Evolutionary conservation across 345 rosid species (phyloP), one percentile per base, ranked within the genome.

Genomic region (Eucalyptus urophylla): DNA sequence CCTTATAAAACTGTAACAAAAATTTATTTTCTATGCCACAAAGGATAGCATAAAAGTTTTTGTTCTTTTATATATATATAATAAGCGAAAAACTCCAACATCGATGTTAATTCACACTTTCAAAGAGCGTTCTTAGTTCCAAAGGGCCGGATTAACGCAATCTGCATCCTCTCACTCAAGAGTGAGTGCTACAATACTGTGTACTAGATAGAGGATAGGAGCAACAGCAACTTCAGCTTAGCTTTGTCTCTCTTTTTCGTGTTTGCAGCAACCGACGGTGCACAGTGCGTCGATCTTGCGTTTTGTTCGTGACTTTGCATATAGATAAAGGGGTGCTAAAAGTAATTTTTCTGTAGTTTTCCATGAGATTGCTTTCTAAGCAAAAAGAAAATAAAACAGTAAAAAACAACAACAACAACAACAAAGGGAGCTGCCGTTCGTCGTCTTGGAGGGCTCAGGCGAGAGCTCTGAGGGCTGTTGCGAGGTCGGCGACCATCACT

Each of bases 81-180:
- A 37, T 0, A 37, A 11, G 83, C 27, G 12, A 0, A 72, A 6
- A 37, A 76, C 14, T 76, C 27, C 14, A 72, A 72, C 43, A n/a
- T n/a, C 6, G 5, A n/a, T n/a, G 0, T n/a, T 8, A 65, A 65
- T 8, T 14, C 0, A n/a, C 27, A 72, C 1, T 8, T 72, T 14
- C 83, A 37, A 33, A 11, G 45, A 19, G 14, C 45, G 14, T 37
- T 37, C 80, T 69, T 17, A 69, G 80, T 31, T 69, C 80, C 24
- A 7, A 69, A 8, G 43, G 81, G 4, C 81, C 45, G 21, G 45
- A 16, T 72, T 19, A 21, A 21, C 81, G 25, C 45, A 19, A 37
- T 16, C 45, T 5, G 2, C 5, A 72, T 72, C 25, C 81, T 72
- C 81, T 33, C 45, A 16, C 80, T 31, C 43, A 13, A 13, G 40